Base-by-base conservation (phyloP, 345 rosid genomes). In the Syzygium grande region DNA sequence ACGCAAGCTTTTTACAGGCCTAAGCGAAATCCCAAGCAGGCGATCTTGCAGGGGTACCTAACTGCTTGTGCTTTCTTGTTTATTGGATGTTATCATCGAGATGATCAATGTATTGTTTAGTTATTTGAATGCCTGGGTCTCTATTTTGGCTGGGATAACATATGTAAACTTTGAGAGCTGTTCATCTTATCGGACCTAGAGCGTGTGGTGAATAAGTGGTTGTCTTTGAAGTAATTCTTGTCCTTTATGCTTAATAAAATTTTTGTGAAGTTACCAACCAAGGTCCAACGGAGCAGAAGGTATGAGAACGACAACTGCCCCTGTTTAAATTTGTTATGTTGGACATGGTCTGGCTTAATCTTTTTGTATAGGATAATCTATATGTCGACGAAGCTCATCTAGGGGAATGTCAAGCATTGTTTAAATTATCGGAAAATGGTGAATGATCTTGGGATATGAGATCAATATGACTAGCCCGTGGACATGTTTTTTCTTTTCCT, bases 1-100 rank as follows among this genome's bases (percentile, higher is more conserved):
- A 97, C 83, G 99, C 99, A 7, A 96, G 99, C 95, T 97, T 97
- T 91, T 93, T 97, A 94, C 99, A 97, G 96, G 96, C 84, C 46
- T 97, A 92, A 94, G 55, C 49, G 27, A 73, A 73, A 73, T 73
- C 23, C 83, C 49, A 38, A 73, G 83, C 7, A 5, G 80, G 49
- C 27, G 27, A 38, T 73, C 49, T 73, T 73, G 49, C 80, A 38
- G 80, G 27, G 38, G 43, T 34, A 11, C 49, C 49, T 73, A 9
- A 10, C 49, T 38, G 49, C 83, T 38, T 38, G 49, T 73, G 83
- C 83, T 38, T 73, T 73, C 83, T 9, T 38, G 49, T 73, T 38
- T 73, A 73, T 73, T 19, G 83, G 49, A 38, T 38, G 49, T 34
- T 73, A 19, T 73, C 14, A 3, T 73, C 80, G 12, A 73, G 80